Evolutionary conservation across 2,329 filamentous ascomycete species (phyloP).

Genomic region (Penicillium crustosum): DNA sequence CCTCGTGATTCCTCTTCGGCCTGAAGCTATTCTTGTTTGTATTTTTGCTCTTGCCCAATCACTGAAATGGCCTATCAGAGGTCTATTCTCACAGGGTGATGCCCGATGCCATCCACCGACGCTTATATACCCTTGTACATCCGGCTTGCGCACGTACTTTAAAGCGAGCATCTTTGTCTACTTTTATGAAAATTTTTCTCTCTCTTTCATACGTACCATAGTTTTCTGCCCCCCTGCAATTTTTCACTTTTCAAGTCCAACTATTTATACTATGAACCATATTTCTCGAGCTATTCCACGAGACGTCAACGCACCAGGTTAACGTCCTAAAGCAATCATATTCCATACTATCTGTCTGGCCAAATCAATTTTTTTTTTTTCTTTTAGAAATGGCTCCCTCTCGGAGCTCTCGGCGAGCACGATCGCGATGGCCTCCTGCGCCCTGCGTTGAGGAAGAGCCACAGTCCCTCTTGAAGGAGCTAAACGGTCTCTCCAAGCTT

Average conservation of each 20-base stretch:
- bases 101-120: slow-evolving; percentile 23
- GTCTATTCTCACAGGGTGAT: slow-evolving; percentile 17
- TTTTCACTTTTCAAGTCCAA: slow-evolving; percentile 6
- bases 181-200: slow-evolving; percentile 12
- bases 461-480: slow-evolving; percentile 44
- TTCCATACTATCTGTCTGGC: slow-evolving; percentile 12
- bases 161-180: slow-evolving; percentile 21
- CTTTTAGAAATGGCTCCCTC: slow-evolving; percentile 22
- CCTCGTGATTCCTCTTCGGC: slow-evolving; percentile 15
- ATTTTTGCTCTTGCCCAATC: slow-evolving; percentile 23
- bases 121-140: slow-evolving; percentile 22
- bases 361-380: background rate
- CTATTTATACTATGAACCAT: slow-evolving; percentile 24
- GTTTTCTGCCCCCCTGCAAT: background rate
- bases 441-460: slow-evolving; percentile 48
- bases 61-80: slow-evolving; percentile 24
- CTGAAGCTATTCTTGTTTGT: slow-evolving; percentile 22
- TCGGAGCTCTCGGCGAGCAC: slow-evolving; percentile 19
- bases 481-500: slow-evolving; percentile 33
- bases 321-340: slow-evolving; percentile 10
- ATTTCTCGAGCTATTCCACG: slow-evolving; percentile 11
- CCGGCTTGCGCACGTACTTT: slow-evolving; percentile 14
- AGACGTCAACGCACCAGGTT: slow-evolving; percentile 25
- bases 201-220: slow-evolving; percentile 3
- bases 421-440: slow-evolving; percentile 42